These are phyloP conservation scores for Fragaria iinumae DNA, from an alignment of 306 rosid genomes.

Conservation along the genomic window DNA sequence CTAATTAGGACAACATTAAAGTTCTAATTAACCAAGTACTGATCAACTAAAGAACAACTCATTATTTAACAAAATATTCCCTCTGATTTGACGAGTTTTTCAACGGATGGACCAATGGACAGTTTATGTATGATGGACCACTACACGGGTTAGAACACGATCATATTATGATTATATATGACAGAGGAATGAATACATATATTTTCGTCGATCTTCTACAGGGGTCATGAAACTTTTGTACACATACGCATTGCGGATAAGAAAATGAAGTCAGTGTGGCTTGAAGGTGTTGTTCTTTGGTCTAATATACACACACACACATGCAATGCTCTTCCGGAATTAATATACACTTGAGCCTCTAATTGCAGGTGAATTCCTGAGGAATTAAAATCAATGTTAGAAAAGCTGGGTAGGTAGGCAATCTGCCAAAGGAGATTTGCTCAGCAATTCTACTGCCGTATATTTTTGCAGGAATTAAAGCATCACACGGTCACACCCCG, in stretches of 20 bases:
- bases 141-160: no score
- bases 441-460: slow-evolving; percentile 24
- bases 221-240: neutral
- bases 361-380: neutral
- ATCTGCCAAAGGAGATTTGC: slow-evolving; percentile 18
- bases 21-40: no score
- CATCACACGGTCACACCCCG: neutral
- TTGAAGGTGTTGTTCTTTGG: slow-evolving; percentile 4
- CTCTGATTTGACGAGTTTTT: no score
- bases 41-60: no score
- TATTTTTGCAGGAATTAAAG: neutral
- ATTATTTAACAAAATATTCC: no score
- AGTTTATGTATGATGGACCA: no score
- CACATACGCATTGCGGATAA: neutral
- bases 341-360: neutral
- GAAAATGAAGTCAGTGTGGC: slow-evolving; percentile 15
- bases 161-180: neutral
- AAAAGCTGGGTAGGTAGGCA: neutral
- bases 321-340: neutral
- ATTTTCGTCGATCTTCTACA: no score
- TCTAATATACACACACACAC: neutral
- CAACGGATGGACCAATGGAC: no score
- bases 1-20: no score
- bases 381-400: neutral
- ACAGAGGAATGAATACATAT: no score